Evolutionary conservation across 768 basidiomycete genomes (phyloP), one percentile per base, ranked within the genome.

Genomic region (Suillus bovinus): DNA sequence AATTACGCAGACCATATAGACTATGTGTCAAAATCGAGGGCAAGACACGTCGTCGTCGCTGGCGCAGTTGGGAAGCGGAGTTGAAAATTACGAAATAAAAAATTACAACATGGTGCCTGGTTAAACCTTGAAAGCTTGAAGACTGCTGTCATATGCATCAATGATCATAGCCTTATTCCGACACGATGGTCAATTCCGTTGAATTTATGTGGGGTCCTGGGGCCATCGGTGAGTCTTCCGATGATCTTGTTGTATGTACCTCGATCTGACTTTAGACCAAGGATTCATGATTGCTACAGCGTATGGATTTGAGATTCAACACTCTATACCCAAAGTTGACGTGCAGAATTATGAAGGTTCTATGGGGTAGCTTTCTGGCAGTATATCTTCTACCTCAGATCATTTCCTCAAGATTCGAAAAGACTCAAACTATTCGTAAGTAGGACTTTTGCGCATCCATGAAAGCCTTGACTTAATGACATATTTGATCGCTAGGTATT

Each of bases 351-450:
- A n/a, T 5, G 13, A 34, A 71, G 70, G 11, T 58, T 71, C 36
- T 68, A 71, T 33, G 70, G 70, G 1, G 61, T 58, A 5, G 60
- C 61, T 16, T 9, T 68, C 27, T 56, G 68, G 22, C 70, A 71
- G 62, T 62, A 62, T 59, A 34, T 63, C 10, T 68, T 66, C 44
- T 71, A 71, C 49, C 16, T 65, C 14, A 42, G 39, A 49, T 47
- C 58, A 0, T 71, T 71, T 64, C 69, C 69, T 2, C 46, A 8
- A 16, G 70, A 71, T 36, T 20, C 14, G 34, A 10, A 47, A 13
- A 46, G 34, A 3, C 17, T 72, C 8, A 72, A 60, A 50, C 8
- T 17, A 14, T n/a, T 61, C 61, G 70, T 70, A 8, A 62, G 70
- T 11, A 9, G n/a, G 22, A 36, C 16, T 7, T 38, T 10, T 27